Conservation (phyloP, 2,329 filamentous ascomycete species). For the Colletotrichum euphorbiae region DNA sequence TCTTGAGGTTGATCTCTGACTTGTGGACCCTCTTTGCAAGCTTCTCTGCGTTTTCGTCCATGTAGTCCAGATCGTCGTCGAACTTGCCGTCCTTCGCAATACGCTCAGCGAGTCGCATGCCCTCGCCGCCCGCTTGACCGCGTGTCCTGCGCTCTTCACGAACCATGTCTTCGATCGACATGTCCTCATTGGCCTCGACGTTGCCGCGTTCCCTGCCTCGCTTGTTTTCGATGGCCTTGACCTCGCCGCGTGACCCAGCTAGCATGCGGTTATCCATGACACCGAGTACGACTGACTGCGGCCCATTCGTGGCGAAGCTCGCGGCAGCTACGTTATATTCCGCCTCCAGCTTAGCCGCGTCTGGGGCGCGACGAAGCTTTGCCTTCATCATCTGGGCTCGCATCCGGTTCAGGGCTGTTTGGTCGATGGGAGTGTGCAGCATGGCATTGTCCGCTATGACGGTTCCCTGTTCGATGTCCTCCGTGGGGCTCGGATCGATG, state of each 20-base stretch:
- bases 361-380: constrained; percentile 81
- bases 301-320: constrained; percentile 65
- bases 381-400: constrained; percentile 97
- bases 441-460: constrained; percentile 66
- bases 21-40: constrained; percentile 89
- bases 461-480: constrained; percentile 63
- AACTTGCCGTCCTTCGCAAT: constrained; percentile 95
- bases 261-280: constrained; percentile 92
- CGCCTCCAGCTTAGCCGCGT: constrained; percentile 80
- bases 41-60: constrained; percentile 95
- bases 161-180: constrained; percentile 97
- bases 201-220: constrained; percentile 85
- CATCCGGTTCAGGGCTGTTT: constrained; percentile 86
- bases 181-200: constrained; percentile 92
- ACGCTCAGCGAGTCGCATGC: constrained; percentile 84
- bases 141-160: constrained; percentile 90
- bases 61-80: constrained; percentile 92
- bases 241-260: constrained; percentile 78
- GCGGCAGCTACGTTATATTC: constrained; percentile 85
- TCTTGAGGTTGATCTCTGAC: constrained; percentile 88
- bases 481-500: constrained; percentile 28
- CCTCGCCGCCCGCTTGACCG: constrained; percentile 82
- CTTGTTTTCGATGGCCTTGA: constrained; percentile 81
- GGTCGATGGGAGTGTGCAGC: constrained; percentile 71
- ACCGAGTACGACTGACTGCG: constrained; percentile 81